phyloP scores from a whole-genome alignment of 495 filamentous ascomycete genomes.

The Parathielavia hyrcaniae region DNA sequence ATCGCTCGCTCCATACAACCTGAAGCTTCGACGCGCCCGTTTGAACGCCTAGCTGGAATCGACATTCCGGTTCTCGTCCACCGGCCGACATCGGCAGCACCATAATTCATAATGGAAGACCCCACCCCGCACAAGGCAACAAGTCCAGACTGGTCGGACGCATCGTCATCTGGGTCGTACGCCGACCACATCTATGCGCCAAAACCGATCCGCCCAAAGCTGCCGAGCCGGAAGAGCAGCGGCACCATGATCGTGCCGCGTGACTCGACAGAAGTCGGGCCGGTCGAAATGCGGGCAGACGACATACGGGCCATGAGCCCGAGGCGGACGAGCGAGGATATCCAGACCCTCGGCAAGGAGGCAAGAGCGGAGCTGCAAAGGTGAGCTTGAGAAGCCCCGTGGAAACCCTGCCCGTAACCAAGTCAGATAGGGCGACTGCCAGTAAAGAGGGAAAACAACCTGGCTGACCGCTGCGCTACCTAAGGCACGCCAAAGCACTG shows the following conservation, averaged over 20 bases:
- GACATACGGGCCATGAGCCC: constrained; percentile 95
- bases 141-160: constrained; percentile 32
- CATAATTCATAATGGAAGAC: constrained; percentile 27
- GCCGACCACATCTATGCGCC: constrained; percentile 39
- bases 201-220: constrained; percentile 46
- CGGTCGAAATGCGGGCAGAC: constrained; percentile 59
- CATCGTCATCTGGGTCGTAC: constrained; percentile 35
- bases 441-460: background rate
- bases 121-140: constrained; percentile 11
- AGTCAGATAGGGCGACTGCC: background rate
- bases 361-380: constrained; percentile 53
- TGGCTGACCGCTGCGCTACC: constrained; percentile 20
- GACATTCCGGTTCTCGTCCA: background rate
- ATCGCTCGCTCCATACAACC: background rate
- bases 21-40: background rate
- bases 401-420: background rate
- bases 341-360: constrained; percentile 76
- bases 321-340: constrained; percentile 77
- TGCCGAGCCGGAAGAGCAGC: constrained; percentile 62
- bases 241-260: constrained; percentile 76
- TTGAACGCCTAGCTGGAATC: constrained; percentile 6
- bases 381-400: constrained; percentile 52
- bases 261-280: constrained; percentile 61
- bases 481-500: constrained; percentile 76
- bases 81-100: background rate